Percentiles rank a stretch among this genome's conserved stretches.
Evolutionary conservation across 805 yeast genomes (phyloP).

Genomic region (Blastobotrys robertii): DNA sequence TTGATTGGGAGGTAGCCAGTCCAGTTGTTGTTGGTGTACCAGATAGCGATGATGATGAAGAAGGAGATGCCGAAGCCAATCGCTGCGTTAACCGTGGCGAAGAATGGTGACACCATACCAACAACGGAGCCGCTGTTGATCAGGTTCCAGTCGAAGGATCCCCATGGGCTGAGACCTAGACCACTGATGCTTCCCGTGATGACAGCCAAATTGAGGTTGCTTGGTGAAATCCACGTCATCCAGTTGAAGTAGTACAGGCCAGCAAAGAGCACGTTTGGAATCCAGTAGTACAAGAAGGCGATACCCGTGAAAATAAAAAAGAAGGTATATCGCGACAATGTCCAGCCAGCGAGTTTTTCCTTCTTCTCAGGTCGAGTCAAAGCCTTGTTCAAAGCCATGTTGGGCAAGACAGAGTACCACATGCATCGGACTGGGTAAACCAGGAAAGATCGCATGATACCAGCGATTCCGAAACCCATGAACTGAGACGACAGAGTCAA

Average conservation of each 20-base stretch:
- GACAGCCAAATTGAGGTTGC: slow-evolving; percentile 40
- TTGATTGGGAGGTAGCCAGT: slow-evolving; percentile 53
- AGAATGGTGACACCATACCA: slow-evolving; percentile 43
- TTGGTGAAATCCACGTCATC: slow-evolving; percentile 49
- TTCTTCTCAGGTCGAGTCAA: slow-evolving; percentile 27
- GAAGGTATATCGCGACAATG: slow-evolving; percentile 35
- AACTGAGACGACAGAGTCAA: slow-evolving; percentile 49
- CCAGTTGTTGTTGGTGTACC: slow-evolving; percentile 47
- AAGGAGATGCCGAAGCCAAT: slow-evolving; percentile 36
- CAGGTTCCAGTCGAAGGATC: slow-evolving; percentile 33
- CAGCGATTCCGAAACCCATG: slow-evolving; percentile 60
- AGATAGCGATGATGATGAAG: slow-evolving; percentile 39
- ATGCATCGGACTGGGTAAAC: slow-evolving; percentile 52
- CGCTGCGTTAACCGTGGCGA: slow-evolving; percentile 40
- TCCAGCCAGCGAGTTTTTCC: slow-evolving; percentile 37
- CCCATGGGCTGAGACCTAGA: slow-evolving; percentile 33
- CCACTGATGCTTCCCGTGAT: slow-evolving; percentile 35
- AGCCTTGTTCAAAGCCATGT: slow-evolving; percentile 46
- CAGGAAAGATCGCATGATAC: slow-evolving; percentile 46
- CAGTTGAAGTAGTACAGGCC: slow-evolving; percentile 49
- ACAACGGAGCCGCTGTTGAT: slow-evolving; percentile 37
- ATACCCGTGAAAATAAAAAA: slow-evolving; percentile 31
- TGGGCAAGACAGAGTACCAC: slow-evolving; percentile 57
- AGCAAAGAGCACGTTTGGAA: slow-evolving; percentile 49
- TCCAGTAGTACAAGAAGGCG: slow-evolving; percentile 43